A percentile compares a stretch with the other conserved stretches of the same genome.
phyloP scores from a whole-genome alignment of 1,139 yeast genomes.

The Blastobotrys raffinosifermentans region DNA sequence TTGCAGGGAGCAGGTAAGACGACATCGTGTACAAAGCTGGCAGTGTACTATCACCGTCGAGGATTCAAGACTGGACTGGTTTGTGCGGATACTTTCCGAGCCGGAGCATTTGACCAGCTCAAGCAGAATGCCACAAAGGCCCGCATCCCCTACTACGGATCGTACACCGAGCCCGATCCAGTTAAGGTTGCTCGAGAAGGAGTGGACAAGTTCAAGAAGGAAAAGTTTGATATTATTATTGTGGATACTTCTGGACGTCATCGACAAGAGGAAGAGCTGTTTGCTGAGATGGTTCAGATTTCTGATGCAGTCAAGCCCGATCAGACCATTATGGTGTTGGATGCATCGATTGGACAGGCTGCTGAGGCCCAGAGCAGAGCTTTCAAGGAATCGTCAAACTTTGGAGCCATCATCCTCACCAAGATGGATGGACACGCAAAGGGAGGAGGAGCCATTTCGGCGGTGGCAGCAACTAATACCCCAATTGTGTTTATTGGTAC shows the following conservation, averaged over 20 bases:
- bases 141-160: slow-evolving; percentile 88
- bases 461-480: slow-evolving; percentile 94
- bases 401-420: slow-evolving; percentile 92
- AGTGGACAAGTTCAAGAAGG: slow-evolving; percentile 85
- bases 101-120: slow-evolving; percentile 98
- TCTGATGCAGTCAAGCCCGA: slow-evolving; percentile 80
- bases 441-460: slow-evolving; percentile 99
- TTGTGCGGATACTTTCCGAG: slow-evolving; percentile 98
- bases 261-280: slow-evolving; percentile 87
- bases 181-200: slow-evolving; percentile 89
- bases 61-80: slow-evolving; percentile 94
- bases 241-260: slow-evolving; percentile 99
- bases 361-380: slow-evolving; percentile 95
- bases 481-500: slow-evolving; percentile 98
- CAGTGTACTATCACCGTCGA: slow-evolving; percentile 87
- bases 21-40: slow-evolving; percentile 93
- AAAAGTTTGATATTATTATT: slow-evolving; percentile 85
- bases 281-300: slow-evolving; percentile 92
- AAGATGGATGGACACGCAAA: slow-evolving; percentile 99
- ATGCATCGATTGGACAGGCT: slow-evolving; percentile 97
- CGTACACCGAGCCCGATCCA: slow-evolving; percentile 93
- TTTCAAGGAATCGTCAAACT: slow-evolving; percentile 85
- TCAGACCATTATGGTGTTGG: slow-evolving; percentile 96
- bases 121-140: slow-evolving; percentile 97
- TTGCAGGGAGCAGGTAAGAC: slow-evolving; percentile 99